Conservation (phyloP, 1,139 yeast species). For the Taphrina flavorubra region DNA sequence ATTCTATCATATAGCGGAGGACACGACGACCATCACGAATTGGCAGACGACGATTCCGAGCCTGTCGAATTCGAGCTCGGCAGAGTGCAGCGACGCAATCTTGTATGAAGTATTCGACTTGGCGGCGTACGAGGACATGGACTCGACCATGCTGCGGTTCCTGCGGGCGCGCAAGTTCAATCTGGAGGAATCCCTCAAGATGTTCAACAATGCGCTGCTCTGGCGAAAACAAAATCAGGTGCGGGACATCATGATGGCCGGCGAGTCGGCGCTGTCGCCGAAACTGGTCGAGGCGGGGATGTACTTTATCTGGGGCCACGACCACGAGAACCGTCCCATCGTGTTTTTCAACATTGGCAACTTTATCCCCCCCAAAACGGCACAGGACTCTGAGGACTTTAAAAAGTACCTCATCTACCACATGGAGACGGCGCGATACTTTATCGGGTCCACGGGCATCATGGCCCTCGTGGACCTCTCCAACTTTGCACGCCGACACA, state of each 20-base stretch:
- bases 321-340: slow-evolving; percentile 67
- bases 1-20: slow-evolving; percentile 13
- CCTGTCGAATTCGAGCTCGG: slow-evolving; percentile 15
- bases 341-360: slow-evolving; percentile 67
- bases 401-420: slow-evolving; percentile 67
- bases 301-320: slow-evolving; percentile 68
- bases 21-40: slow-evolving; percentile 21
- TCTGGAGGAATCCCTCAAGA: slow-evolving; percentile 62
- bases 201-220: slow-evolving; percentile 66
- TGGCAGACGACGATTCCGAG: slow-evolving; percentile 37
- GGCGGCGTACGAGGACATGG: slow-evolving; percentile 62
- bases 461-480: slow-evolving; percentile 76
- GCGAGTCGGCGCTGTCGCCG: slow-evolving; percentile 59
- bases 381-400: slow-evolving; percentile 69
- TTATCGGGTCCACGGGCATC: slow-evolving; percentile 66
- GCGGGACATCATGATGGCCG: slow-evolving; percentile 61
- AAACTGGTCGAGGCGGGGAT: slow-evolving; percentile 56
- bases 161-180: slow-evolving; percentile 76
- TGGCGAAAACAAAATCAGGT: slow-evolving; percentile 71
- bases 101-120: slow-evolving; percentile 33
- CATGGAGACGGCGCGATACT: slow-evolving; percentile 70
- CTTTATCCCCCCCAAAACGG: slow-evolving; percentile 65
- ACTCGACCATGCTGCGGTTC: slow-evolving; percentile 67
- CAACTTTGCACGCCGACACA: slow-evolving; percentile 59
- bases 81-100: slow-evolving; percentile 29